These are phyloP conservation scores for Eucalyptus pauciflora DNA, from an alignment of 345 rosid genomes.

Conservation along the genomic window DNA sequence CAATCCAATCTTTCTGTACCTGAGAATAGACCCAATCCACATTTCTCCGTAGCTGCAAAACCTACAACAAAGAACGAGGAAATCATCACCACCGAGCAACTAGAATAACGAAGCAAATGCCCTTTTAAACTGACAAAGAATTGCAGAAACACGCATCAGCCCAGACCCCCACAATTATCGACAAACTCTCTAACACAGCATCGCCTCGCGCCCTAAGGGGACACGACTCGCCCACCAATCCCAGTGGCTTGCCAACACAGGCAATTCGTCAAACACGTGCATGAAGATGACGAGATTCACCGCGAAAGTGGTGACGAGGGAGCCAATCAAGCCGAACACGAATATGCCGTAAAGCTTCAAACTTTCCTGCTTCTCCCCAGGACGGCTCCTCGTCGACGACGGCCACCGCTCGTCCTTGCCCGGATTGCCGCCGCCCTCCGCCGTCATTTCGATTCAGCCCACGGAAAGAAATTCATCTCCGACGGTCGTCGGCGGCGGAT, in stretches of 20 bases:
- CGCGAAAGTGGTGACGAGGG: conserved; percentile 2
- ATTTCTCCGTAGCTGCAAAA: conserved; percentile 71
- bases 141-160: not conserved
- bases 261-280: not conserved
- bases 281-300: not conserved
- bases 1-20: conserved; percentile 22
- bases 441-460: not conserved
- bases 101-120: not conserved
- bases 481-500: not conserved
- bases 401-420: not conserved
- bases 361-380: not conserved
- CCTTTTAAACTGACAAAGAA: not conserved
- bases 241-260: not conserved
- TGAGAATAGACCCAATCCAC: conserved; percentile 62
- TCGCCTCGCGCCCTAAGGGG: not conserved
- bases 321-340: conserved; percentile 1
- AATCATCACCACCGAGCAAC: not conserved
- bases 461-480: not conserved
- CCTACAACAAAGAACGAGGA: conserved; percentile 25
- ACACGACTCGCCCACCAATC: not conserved
- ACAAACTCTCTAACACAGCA: not conserved
- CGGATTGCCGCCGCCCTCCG: not conserved
- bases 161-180: not conserved
- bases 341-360: conserved; percentile 2
- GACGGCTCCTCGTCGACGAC: not conserved